phyloP scores from a whole-genome alignment of 164 flowering plant species.

The Berberis vulgaris region DNA sequence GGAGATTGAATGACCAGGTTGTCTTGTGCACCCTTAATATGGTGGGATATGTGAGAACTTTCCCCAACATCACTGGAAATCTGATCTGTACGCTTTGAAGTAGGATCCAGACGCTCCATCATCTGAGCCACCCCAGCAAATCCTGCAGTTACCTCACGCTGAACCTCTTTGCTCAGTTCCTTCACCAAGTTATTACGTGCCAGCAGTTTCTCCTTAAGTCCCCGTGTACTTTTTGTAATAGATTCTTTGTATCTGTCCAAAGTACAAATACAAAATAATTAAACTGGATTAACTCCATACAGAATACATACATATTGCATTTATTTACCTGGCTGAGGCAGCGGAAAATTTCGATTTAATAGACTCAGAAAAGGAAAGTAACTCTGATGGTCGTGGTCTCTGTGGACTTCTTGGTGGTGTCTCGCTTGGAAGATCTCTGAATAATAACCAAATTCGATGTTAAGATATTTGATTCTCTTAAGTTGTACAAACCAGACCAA shows the following conservation, averaged over 20 bases:
- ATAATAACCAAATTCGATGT: background rate
- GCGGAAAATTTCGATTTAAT: slow-evolving; percentile 56
- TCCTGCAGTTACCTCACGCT: slow-evolving; percentile 66
- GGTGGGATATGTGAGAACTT: slow-evolving; percentile 19
- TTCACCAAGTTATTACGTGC: slow-evolving; percentile 62
- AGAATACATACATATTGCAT: slow-evolving; percentile 3
- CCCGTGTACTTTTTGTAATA: slow-evolving; percentile 50
- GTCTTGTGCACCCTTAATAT: slow-evolving; percentile 31
- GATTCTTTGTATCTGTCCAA: slow-evolving; percentile 61
- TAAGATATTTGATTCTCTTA: background rate
- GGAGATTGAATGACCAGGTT: background rate
- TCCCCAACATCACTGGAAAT: slow-evolving; percentile 19
- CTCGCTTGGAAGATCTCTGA: slow-evolving; percentile 21
- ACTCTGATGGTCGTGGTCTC: slow-evolving; percentile 35
- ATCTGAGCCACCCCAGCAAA: slow-evolving; percentile 56
- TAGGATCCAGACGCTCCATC: slow-evolving; percentile 59
- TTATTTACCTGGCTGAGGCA: slow-evolving; percentile 56
- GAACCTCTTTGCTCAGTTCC: slow-evolving; percentile 70
- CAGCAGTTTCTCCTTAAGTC: slow-evolving; percentile 63
- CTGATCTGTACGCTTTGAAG: slow-evolving; percentile 29
- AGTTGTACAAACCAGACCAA: background rate
- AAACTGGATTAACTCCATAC: background rate
- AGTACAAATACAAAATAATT: background rate
- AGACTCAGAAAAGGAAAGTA: slow-evolving; percentile 46
- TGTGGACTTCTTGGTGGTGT: slow-evolving; percentile 27